Evolutionary conservation across 805 yeast genomes (phyloP), one percentile per base, ranked within the genome.

Genomic region (Yamadazyma sp.): DNA sequence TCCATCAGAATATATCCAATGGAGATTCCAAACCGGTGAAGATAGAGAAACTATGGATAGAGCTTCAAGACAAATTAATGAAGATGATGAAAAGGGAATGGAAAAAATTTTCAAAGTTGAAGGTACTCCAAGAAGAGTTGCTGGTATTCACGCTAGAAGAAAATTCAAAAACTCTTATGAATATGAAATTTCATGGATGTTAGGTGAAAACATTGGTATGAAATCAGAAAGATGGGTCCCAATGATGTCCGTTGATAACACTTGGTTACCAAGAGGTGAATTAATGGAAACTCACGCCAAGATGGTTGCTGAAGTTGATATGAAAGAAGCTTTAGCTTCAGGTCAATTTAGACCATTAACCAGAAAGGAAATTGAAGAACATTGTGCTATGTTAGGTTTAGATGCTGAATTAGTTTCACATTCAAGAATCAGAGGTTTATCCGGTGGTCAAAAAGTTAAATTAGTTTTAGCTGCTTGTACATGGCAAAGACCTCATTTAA

Each of bases 21-120:
- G 98, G 98, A 93, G 98, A 84, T 93, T 91, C 97, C 98, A 93
- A 80, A 93, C 98, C 67, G 98, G 98, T 89, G 98, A 93, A 80
- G 98, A 93, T 75, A 88, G 98, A 79, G 98, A 93, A 80, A 93
- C 98, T 75, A 93, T 93, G 98, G 98, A 93, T 80, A 86, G 98
- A 79, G 98, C 98, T 69, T 87, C 94, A 72, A 87, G 98, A 80
- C 91, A 83, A 70, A 88, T 93, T 70, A 88, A 85, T 66, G 98
- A 93, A 78, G 74, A 78, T 58, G 98, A 93, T 75, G 97, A 89
- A 79, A 79, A 82, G 72, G 86, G 94, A 66, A 93, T 93, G 98
- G 88, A 93, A 89, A 93, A 91, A 81, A 84, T 93, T 75, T 93
- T 88, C 89, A 88, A 86, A 84, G 80, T 93, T 65, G 98, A 93